A percentile compares a stretch with the other conserved stretches of the same genome.
phyloP scores from a whole-genome alignment of 441 rosid species.

The Pelargonium cotyledonis region DNA sequence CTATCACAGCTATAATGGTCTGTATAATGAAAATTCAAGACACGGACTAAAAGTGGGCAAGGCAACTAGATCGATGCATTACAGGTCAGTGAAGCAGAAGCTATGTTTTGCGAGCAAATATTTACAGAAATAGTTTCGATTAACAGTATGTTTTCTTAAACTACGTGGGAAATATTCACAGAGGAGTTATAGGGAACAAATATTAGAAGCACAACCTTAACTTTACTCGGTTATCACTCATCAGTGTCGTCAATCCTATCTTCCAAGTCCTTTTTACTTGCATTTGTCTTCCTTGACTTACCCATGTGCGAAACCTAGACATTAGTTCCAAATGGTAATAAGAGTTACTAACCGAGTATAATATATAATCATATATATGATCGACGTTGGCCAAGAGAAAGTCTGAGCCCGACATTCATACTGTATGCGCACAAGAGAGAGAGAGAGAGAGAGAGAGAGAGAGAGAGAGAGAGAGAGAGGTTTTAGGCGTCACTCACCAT shows the following conservation, averaged over 20 bases:
- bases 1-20: no score
- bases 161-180: not conserved
- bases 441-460: not conserved
- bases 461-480: not conserved
- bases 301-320: conserved; percentile 3
- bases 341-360: not conserved
- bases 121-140: not conserved
- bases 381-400: not conserved
- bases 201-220: not conserved
- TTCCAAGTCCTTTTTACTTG: not conserved
- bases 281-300: not conserved
- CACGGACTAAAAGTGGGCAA: no score
- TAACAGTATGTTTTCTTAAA: not conserved
- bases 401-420: no score
- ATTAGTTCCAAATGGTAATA: not conserved
- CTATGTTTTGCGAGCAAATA: not conserved
- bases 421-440: not conserved
- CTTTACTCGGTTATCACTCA: not conserved
- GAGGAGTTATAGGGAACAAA: not conserved
- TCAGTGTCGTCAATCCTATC: not conserved
- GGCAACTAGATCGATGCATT: no score
- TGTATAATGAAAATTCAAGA: no score
- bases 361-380: not conserved
- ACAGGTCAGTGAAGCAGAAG: not conserved
- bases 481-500: conserved; percentile 45